Conservation (phyloP, 768 basidiomycete genomes). For the Pleurotus pulmonarius region DNA sequence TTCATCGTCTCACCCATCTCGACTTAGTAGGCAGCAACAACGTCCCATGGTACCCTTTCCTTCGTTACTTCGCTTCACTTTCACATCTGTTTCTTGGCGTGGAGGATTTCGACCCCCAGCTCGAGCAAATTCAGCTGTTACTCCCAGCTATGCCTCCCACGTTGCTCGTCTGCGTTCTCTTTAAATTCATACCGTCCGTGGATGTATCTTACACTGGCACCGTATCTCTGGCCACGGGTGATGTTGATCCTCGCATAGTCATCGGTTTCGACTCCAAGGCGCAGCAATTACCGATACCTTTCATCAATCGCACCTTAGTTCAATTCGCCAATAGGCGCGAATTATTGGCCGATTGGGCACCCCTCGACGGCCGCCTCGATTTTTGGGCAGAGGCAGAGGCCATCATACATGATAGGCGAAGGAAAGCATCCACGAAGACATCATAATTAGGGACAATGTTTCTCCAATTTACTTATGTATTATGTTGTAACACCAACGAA, state of each 20-base stretch:
- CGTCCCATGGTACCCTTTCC: background rate
- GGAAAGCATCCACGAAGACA: background rate
- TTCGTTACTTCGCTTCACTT: background rate
- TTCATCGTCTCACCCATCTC: background rate
- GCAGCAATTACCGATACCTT: background rate
- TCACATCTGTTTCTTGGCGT: background rate
- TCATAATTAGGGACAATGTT: background rate
- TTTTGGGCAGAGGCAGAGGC: background rate
- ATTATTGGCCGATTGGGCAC: background rate
- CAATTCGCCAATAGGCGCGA: background rate
- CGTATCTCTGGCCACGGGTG: background rate
- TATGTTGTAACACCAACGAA: background rate
- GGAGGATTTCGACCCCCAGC: background rate
- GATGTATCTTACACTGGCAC: background rate
- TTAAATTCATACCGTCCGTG: background rate
- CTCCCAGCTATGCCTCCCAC: background rate
- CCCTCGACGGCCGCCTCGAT: background rate
- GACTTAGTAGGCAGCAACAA: background rate
- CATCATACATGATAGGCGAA: background rate
- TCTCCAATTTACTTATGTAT: background rate
- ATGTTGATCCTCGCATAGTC: background rate
- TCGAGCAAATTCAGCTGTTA: background rate
- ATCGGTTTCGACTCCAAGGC: background rate
- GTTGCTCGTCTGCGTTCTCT: background rate
- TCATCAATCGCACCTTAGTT: background rate